These are phyloP conservation scores for Fraxinus nigra DNA, from an alignment of 305 asterid species.

Conservation along the genomic window DNA sequence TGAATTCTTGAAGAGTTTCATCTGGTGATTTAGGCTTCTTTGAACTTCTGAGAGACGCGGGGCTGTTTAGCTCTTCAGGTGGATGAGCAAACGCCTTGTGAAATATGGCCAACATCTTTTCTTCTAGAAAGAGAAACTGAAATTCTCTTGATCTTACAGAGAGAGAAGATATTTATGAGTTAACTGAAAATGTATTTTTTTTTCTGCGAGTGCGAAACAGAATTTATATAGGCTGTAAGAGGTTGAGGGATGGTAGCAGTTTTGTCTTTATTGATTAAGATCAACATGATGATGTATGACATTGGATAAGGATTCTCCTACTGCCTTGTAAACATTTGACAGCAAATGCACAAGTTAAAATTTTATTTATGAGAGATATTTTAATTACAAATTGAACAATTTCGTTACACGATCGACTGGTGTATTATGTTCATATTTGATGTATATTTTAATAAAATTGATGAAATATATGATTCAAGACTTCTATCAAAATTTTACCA, in stretches of 20 bases:
- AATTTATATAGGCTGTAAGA: background rate
- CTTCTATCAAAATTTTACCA: background rate
- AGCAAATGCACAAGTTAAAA: background rate
- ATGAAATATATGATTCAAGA: no score
- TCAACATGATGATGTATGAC: background rate
- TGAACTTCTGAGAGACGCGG: conserved; percentile 37
- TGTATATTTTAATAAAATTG: no score
- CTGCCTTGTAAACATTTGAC: background rate
- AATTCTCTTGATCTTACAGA: background rate
- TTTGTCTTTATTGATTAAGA: background rate
- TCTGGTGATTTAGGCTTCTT: conserved; percentile 51
- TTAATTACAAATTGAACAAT: background rate
- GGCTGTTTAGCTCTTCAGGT: conserved; percentile 78
- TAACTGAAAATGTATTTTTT: background rate
- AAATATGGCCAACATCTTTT: conserved; percentile 70
- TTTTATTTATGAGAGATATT: no score
- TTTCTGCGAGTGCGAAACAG: background rate
- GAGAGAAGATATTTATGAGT: background rate
- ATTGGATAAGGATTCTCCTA: background rate
- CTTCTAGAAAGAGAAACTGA: background rate
- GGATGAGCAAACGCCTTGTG: conserved; percentile 75
- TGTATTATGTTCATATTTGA: background rate
- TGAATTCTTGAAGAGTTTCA: conserved; percentile 50
- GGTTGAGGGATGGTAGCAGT: background rate
- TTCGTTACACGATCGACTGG: background rate